A percentile compares a stretch with the other conserved stretches of the same genome.
These are phyloP conservation scores for Aspergillus hortae DNA, from an alignment of 2,329 filamentous ascomycete genomes.

Conservation along the genomic window DNA sequence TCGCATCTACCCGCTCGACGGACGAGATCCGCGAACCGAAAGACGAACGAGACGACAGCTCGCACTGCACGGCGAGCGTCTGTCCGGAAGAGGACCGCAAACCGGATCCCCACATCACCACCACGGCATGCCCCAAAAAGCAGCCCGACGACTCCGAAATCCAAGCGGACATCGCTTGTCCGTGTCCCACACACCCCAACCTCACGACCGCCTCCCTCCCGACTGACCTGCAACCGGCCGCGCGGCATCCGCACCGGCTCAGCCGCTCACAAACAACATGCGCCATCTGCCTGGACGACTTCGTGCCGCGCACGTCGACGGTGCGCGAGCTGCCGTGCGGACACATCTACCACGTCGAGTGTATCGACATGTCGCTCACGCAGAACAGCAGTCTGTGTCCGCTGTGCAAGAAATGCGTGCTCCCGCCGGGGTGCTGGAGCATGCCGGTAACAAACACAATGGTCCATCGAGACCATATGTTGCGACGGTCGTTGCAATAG, in stretches of 20 bases:
- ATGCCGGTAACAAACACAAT: slow-evolving; percentile 74
- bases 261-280: slow-evolving; percentile 73
- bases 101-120: neutral
- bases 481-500: neutral
- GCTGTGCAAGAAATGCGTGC: slow-evolving; percentile 78
- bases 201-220: neutral
- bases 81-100: neutral
- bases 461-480: slow-evolving; percentile 74
- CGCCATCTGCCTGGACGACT: slow-evolving; percentile 86
- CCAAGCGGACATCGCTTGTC: neutral
- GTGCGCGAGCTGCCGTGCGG: slow-evolving; percentile 85
- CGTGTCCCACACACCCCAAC: neutral
- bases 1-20: neutral
- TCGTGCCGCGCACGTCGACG: slow-evolving; percentile 62
- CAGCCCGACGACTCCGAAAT: neutral
- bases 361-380: slow-evolving; percentile 79
- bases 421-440: slow-evolving; percentile 66
- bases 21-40: slow-evolving; percentile 1
- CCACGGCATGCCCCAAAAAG: too few species aligned
- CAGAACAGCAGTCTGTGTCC: slow-evolving; percentile 83
- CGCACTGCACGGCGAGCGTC: too few species aligned
- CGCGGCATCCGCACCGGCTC: slow-evolving; percentile 16
- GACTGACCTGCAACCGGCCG: neutral
- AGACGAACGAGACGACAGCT: neutral
- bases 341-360: slow-evolving; percentile 90